Evolutionary conservation across 768 basidiomycete species (phyloP).

Genomic region (Thelephora ganbajun): DNA sequence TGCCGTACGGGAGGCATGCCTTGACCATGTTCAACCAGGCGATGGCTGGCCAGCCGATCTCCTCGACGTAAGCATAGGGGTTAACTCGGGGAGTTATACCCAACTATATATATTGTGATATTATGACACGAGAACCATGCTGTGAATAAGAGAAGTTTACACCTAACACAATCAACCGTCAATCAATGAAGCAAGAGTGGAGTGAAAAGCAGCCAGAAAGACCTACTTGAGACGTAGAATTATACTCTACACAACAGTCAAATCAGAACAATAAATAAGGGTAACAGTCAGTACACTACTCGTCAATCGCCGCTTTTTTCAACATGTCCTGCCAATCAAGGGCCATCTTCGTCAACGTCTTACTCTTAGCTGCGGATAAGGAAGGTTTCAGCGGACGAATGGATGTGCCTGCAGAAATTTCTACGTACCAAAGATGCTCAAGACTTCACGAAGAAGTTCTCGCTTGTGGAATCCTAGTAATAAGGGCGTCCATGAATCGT

Average conservation of each 20-base stretch:
- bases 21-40: slow-evolving; percentile 20
- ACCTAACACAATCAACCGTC: too few relatives aligned
- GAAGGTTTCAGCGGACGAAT: background rate
- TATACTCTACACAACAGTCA: background rate
- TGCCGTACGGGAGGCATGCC: slow-evolving; percentile 13
- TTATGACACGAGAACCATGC: too few relatives aligned
- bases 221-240: too few relatives aligned
- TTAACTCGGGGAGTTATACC: too few relatives aligned
- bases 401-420: background rate
- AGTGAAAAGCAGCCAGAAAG: too few relatives aligned
- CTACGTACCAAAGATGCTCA: slow-evolving; percentile 60
- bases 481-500: slow-evolving; percentile 54
- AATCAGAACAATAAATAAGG: background rate
- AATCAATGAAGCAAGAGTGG: too few relatives aligned
- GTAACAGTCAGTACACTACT: slow-evolving; percentile 4
- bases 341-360: slow-evolving; percentile 60
- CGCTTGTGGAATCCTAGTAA: slow-evolving; percentile 66
- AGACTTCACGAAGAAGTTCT: slow-evolving; percentile 71
- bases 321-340: slow-evolving; percentile 74
- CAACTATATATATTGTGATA: too few relatives aligned
- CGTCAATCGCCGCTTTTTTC: slow-evolving; percentile 35
- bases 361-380: slow-evolving; percentile 43
- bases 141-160: too few relatives aligned
- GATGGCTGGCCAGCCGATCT: slow-evolving; percentile 13
- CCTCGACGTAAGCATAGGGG: slow-evolving; percentile 10